Conservation (phyloP, 306 rosid genomes). For the Prunus salicina region DNA sequence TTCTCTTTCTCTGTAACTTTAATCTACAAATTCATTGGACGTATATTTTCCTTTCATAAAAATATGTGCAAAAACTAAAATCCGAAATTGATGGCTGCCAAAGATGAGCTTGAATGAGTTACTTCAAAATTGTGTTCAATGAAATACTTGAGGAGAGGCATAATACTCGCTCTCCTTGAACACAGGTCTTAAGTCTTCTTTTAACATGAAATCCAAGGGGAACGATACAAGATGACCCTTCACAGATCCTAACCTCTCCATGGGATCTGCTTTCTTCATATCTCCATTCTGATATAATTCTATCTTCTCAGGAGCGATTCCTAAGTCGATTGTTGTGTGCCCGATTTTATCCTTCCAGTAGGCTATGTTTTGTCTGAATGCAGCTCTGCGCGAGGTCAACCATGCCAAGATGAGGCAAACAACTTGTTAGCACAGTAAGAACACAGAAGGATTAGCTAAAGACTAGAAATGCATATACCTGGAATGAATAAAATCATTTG, state of each 20-base stretch:
- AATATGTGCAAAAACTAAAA: neutral
- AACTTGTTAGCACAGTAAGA: slow-evolving; percentile 24
- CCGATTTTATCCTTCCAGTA: slow-evolving; percentile 73
- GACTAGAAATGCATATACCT: slow-evolving; percentile 44
- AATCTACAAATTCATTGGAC: neutral
- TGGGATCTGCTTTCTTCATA: slow-evolving; percentile 46
- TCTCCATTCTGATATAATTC: slow-evolving; percentile 64
- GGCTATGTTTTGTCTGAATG: slow-evolving; percentile 66
- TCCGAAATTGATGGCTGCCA: neutral
- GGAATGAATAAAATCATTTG: slow-evolving; percentile 80
- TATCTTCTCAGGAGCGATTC: slow-evolving; percentile 67
- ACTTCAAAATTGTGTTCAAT: slow-evolving; percentile 25
- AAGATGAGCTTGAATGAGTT: neutral
- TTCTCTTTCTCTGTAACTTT: neutral
- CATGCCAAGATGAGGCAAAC: neutral
- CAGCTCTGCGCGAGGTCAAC: slow-evolving; percentile 46
- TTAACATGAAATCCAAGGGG: slow-evolving; percentile 85
- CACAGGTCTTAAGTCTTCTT: slow-evolving; percentile 91
- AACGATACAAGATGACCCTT: slow-evolving; percentile 92
- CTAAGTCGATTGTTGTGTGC: slow-evolving; percentile 86
- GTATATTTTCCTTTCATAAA: neutral
- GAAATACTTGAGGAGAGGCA: slow-evolving; percentile 84
- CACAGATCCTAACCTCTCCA: slow-evolving; percentile 62
- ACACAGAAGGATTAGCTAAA: neutral
- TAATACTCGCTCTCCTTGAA: slow-evolving; percentile 93